These are phyloP conservation scores for Juglanconis oblonga DNA, from an alignment of 2,329 filamentous ascomycete species.

Conservation along the genomic window DNA sequence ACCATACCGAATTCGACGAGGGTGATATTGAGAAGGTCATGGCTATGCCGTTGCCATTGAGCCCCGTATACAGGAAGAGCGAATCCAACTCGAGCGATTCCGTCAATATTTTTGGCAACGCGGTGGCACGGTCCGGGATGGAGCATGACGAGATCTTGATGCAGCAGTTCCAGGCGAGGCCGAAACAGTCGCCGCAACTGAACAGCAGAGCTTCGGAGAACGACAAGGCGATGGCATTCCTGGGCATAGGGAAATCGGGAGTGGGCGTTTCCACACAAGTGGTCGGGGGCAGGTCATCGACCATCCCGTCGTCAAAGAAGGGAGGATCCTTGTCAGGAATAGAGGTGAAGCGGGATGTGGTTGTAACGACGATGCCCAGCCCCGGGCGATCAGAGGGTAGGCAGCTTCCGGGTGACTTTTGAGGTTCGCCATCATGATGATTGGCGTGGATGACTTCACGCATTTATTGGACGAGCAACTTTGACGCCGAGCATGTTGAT, in stretches of 20 bases:
- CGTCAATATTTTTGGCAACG: background rate
- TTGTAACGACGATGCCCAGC: constrained; percentile 1
- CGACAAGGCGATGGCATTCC: constrained; percentile 3
- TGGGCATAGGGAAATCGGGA: background rate
- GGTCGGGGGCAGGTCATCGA: constrained; percentile 1
- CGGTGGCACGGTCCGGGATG: background rate
- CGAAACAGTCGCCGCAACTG: background rate
- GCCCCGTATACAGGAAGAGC: background rate
- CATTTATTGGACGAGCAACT: no score
- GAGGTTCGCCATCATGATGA: no score
- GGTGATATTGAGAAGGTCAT: constrained; percentile 4
- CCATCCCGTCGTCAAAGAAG: background rate
- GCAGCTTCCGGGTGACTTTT: no score
- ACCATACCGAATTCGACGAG: constrained; percentile 6
- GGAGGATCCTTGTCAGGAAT: constrained; percentile 1
- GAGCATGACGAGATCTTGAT: background rate
- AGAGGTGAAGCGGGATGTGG: constrained; percentile 12
- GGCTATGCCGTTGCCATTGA: background rate
- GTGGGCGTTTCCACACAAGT: constrained; percentile 11
- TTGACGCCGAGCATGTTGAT: no score
- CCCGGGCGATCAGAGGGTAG: no score
- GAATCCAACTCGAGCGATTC: background rate
- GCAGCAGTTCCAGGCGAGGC: background rate
- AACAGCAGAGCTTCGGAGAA: background rate
- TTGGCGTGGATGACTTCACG: no score